phyloP scores from a whole-genome alignment of 2,329 filamentous ascomycete species.

The Westerdykella ornata region DNA sequence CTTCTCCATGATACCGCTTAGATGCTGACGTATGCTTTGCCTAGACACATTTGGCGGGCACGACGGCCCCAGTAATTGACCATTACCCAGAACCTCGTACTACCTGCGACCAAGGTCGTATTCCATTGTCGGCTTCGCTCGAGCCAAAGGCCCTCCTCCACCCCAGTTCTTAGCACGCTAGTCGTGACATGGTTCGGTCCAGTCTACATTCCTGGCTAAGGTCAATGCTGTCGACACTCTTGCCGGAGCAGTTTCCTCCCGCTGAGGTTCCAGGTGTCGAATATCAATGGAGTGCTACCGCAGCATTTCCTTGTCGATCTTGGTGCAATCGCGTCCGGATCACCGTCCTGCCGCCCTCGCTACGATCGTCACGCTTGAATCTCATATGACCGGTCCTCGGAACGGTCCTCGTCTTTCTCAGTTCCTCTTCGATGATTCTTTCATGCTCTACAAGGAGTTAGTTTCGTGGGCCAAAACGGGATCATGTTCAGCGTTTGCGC shows the following conservation, averaged over 20 bases:
- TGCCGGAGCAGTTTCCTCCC: conserved; percentile 2
- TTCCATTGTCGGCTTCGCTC: conserved; percentile 4
- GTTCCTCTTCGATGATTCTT: conserved; percentile 1
- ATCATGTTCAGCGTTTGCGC: conserved; percentile 17
- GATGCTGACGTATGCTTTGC: conserved; percentile 24
- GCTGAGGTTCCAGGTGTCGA: conserved; percentile 1
- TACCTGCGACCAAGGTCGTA: conserved; percentile 1
- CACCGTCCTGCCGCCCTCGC: neutral
- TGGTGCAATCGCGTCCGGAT: neutral
- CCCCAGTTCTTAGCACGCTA: too few species aligned
- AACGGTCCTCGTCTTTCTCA: neutral
- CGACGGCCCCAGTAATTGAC: conserved; percentile 39
- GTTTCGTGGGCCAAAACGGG: conserved; percentile 19
- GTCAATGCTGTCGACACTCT: conserved; percentile 6
- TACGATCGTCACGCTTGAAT: neutral
- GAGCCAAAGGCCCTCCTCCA: conserved; percentile 1
- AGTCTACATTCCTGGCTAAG: conserved; percentile 6
- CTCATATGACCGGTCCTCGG: too few species aligned
- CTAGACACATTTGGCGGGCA: conserved; percentile 45
- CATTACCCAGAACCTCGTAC: too few species aligned
- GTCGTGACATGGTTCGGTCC: neutral
- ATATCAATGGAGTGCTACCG: neutral
- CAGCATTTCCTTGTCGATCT: neutral
- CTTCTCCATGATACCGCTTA: conserved; percentile 12
- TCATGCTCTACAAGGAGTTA: conserved; percentile 9